Percentiles rank a stretch among this genome's conserved stretches.
Evolutionary conservation across 2,329 filamentous ascomycete species (phyloP).

Genomic region (Epichloe glyceriae): DNA sequence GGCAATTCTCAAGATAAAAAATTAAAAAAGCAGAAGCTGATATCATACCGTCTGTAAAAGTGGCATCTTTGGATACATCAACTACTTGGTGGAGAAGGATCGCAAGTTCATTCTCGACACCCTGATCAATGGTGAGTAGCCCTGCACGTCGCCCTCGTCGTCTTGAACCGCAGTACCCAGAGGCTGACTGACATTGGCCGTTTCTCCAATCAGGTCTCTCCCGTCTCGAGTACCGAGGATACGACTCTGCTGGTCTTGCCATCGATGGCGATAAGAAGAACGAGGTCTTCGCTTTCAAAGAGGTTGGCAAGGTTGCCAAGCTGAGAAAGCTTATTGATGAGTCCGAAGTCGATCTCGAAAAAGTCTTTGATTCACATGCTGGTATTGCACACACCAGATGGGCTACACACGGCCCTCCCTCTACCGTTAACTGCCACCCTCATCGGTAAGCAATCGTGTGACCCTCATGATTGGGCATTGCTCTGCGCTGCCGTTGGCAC

Average conservation of each 20-base stretch:
- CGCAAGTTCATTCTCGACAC: slow-evolving; percentile 92
- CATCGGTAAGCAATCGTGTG: slow-evolving; percentile 56
- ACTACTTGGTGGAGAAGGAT: slow-evolving; percentile 98
- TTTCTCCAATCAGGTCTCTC: slow-evolving; percentile 54
- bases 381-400: slow-evolving; percentile 98
- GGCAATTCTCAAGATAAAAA: neutral
- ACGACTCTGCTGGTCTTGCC: slow-evolving; percentile 93
- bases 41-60: slow-evolving; percentile 28
- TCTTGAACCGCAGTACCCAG: neutral
- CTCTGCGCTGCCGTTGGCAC: too few relatives aligned
- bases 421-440: slow-evolving; percentile 92
- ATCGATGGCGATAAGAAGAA: slow-evolving; percentile 98
- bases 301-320: slow-evolving; percentile 98
- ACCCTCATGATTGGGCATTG: too few relatives aligned
- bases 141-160: neutral
- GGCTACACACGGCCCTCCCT: slow-evolving; percentile 94
- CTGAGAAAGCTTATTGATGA: slow-evolving; percentile 85
- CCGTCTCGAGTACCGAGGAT: slow-evolving; percentile 95
- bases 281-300: slow-evolving; percentile 94
- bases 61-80: slow-evolving; percentile 97
- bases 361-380: slow-evolving; percentile 94
- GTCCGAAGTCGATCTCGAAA: slow-evolving; percentile 70
- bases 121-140: slow-evolving; percentile 73
- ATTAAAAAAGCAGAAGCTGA: slow-evolving; percentile 12
- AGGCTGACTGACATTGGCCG: slow-evolving; percentile 11